Conservation (phyloP, 352 stramenopile species). For the Thraustochytrium striatum region DNA sequence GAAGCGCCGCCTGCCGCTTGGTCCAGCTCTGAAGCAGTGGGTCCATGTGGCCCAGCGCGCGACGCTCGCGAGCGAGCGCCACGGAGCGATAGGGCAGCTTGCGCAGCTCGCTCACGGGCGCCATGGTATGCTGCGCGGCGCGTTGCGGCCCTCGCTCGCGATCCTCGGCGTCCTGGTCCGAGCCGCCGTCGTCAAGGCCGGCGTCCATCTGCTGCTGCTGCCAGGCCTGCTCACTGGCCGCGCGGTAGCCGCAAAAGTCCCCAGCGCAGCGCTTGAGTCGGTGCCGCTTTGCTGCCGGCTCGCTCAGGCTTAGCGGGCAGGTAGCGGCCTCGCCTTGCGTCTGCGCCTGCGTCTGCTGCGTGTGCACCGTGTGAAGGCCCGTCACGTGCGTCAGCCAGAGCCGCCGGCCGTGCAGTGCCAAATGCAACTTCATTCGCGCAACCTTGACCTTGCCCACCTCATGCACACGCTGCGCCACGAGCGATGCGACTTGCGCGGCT, state of each 20-base stretch:
- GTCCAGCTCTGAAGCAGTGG: not conserved
- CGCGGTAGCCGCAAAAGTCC: conserved; percentile 26
- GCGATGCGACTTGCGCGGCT: not conserved
- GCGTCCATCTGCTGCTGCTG: not conserved
- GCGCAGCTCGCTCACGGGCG: not conserved
- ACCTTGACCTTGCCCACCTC: not conserved
- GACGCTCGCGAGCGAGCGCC: not conserved
- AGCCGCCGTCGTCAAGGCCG: not conserved
- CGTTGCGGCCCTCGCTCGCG: not conserved
- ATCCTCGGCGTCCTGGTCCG: not conserved
- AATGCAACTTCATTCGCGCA: not conserved
- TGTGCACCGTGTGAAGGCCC: not conserved
- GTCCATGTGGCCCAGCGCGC: conserved; percentile 7
- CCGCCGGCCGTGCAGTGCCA: not conserved
- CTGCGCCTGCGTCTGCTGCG: not conserved
- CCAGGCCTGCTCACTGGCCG: not conserved
- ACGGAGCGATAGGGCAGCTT: conserved; percentile 2
- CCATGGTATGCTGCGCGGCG: not conserved
- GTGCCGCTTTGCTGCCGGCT: not conserved
- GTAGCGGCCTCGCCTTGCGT: not conserved
- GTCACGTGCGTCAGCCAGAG: conserved; percentile 19
- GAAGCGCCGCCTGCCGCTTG: not conserved
- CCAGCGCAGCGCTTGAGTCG: conserved; percentile 6
- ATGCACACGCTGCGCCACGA: not conserved
- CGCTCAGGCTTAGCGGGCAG: not conserved